phyloP scores from a whole-genome alignment of 371 early-diverging fungal genomes.

The Mucor irregularis region DNA sequence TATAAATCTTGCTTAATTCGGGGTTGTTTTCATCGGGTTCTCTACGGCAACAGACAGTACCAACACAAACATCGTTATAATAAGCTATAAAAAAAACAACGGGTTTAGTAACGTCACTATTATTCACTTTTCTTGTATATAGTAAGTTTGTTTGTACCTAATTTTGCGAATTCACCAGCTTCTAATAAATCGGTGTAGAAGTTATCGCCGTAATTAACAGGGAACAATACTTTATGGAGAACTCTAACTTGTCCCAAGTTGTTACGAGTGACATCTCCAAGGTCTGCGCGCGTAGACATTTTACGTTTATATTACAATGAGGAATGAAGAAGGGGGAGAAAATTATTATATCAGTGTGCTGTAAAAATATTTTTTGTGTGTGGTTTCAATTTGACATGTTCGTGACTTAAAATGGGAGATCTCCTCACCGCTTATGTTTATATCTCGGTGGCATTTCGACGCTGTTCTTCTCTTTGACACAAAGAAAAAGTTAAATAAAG shows the following conservation, averaged over 20 bases:
- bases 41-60: conserved; percentile 86
- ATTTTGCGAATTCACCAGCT: conserved; percentile 71
- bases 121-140: background rate
- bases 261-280: conserved; percentile 69
- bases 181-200: conserved; percentile 81
- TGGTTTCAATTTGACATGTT: too few relatives aligned
- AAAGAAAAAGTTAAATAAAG: too few relatives aligned
- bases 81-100: conserved; percentile 53
- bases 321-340: too few relatives aligned
- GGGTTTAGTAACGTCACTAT: background rate
- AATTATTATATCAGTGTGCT: too few relatives aligned
- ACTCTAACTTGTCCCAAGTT: conserved; percentile 72
- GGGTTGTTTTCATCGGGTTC: conserved; percentile 47
- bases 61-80: conserved; percentile 75
- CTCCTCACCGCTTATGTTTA: too few relatives aligned
- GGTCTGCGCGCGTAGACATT: conserved; percentile 18
- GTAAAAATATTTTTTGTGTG: background rate
- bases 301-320: background rate
- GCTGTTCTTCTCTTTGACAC: too few relatives aligned
- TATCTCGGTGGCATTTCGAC: too few relatives aligned
- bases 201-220: conserved; percentile 77
- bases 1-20: conserved; percentile 62
- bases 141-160: conserved; percentile 56
- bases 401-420: too few relatives aligned
- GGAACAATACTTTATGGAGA: conserved; percentile 84